Conservation (phyloP, 257 asterid genomes). For the Nicotiana noctiflora region DNA sequence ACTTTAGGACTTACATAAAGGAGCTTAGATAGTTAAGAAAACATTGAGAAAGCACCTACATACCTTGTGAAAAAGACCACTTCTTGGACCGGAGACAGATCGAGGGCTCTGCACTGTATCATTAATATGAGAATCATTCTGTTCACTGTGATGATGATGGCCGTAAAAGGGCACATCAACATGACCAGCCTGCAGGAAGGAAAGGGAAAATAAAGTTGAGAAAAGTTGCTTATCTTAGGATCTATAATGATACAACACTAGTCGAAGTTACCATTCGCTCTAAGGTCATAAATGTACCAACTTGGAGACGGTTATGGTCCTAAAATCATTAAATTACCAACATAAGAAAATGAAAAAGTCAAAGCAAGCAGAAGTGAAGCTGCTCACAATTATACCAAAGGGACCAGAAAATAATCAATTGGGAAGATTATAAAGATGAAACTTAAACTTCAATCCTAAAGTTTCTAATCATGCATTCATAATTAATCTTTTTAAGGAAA, state of each 20-base stretch:
- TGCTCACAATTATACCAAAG: not conserved
- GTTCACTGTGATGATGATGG: constrained; percentile 24
- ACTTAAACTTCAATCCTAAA: not conserved
- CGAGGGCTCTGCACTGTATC: constrained; percentile 34
- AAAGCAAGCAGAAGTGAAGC: not conserved
- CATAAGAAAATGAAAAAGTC: not conserved
- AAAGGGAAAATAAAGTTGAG: not conserved
- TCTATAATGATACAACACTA: not conserved
- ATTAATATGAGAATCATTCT: constrained; percentile 19
- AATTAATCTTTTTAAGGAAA: not conserved
- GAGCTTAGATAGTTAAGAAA: not conserved
- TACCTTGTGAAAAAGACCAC: constrained; percentile 38
- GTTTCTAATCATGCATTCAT: not conserved
- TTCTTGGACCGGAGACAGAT: constrained; percentile 36
- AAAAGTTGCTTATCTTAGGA: not conserved
- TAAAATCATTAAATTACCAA: not conserved
- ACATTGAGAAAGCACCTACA: not conserved
- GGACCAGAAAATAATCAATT: not conserved
- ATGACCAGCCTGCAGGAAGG: constrained; percentile 27
- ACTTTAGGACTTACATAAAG: too few species aligned
- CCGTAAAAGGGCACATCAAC: constrained; percentile 29
- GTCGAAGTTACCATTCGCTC: not conserved
- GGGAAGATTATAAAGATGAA: not conserved
- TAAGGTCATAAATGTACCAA: not conserved
- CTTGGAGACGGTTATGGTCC: not conserved